Conservation (phyloP, 140 eudicot species). For the Cichorium intybus region DNA sequence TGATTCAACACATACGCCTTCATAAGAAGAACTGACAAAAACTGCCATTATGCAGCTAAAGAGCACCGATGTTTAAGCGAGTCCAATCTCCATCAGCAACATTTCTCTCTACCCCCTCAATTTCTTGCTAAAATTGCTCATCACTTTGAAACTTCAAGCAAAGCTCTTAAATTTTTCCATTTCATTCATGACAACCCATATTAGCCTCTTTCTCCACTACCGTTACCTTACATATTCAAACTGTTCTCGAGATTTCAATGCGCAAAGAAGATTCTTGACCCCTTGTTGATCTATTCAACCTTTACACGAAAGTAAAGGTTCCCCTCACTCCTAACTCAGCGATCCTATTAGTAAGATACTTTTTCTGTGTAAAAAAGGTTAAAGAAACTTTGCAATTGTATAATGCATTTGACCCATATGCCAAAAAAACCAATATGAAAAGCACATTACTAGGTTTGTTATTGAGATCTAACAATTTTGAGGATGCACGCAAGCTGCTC, state of each 20-base stretch:
- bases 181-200: conserved; percentile 37
- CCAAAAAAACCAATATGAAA: conserved; percentile 23
- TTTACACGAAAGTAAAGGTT: conserved; percentile 35
- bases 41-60: conserved; percentile 43
- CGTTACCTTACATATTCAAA: conserved; percentile 48
- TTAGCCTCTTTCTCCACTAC: conserved; percentile 3
- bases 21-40: conserved; percentile 12
- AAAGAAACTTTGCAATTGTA: conserved; percentile 36
- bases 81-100: conserved; percentile 35
- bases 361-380: conserved; percentile 37
- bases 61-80: conserved; percentile 32
- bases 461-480: conserved; percentile 36
- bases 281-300: conserved; percentile 27
- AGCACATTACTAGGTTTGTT: conserved; percentile 36
- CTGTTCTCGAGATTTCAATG: conserved; percentile 49
- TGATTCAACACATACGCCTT: conserved; percentile 25
- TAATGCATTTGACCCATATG: conserved; percentile 32
- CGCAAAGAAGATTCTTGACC: conserved; percentile 27
- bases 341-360: conserved; percentile 40
- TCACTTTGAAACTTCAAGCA: conserved; percentile 33
- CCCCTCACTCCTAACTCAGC: conserved; percentile 44
- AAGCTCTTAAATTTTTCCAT: conserved; percentile 49
- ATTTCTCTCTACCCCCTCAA: conserved; percentile 39
- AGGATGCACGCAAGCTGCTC: conserved; percentile 69
- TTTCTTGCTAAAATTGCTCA: conserved; percentile 54